A percentile compares a stretch with the other conserved stretches of the same genome.
Conservation (phyloP, 352 stramenopile genomes). For the Globisporangium irregulare region DNA sequence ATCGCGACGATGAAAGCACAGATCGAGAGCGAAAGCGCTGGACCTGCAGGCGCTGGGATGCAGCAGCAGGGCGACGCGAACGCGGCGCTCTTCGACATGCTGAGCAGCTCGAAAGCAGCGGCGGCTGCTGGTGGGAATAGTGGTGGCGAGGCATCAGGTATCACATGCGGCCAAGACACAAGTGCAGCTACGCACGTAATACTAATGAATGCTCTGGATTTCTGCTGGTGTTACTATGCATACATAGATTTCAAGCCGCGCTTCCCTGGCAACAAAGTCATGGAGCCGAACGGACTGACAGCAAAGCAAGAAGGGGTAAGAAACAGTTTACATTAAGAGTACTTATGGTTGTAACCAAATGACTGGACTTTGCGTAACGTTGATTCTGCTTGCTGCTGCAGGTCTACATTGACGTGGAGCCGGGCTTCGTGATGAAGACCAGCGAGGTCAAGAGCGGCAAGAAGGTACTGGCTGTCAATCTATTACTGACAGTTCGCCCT, state of each 20-base stretch:
- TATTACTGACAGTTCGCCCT: too few relatives aligned
- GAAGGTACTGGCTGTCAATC: constrained; percentile 32
- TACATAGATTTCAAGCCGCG: constrained; percentile 45
- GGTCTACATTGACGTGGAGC: constrained; percentile 70
- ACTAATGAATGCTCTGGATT: constrained; percentile 1
- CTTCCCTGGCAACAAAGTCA: constrained; percentile 75
- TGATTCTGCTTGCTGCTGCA: too few relatives aligned
- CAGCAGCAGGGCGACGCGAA: constrained; percentile 23
- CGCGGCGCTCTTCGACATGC: constrained; percentile 50
- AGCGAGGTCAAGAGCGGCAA: constrained; percentile 54
- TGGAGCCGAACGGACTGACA: constrained; percentile 53
- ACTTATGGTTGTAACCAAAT: too few relatives aligned
- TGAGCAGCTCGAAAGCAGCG: constrained; percentile 21
- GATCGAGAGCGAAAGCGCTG: constrained; percentile 31
- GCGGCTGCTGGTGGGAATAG: not conserved
- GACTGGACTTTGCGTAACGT: too few relatives aligned
- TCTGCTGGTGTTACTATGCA: not conserved
- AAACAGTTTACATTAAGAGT: too few relatives aligned
- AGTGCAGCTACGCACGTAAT: too few relatives aligned
- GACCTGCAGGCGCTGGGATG: not conserved
- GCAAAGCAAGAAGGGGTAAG: constrained; percentile 43
- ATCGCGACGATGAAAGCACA: constrained; percentile 68
- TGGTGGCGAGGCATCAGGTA: constrained; percentile 1
- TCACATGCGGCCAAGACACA: not conserved
- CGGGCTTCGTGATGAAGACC: constrained; percentile 82